A percentile compares a stretch with the other conserved stretches of the same genome.
Evolutionary conservation across 2,329 filamentous ascomycete species (phyloP).

Genomic region (Myrmaecium sp.): DNA sequence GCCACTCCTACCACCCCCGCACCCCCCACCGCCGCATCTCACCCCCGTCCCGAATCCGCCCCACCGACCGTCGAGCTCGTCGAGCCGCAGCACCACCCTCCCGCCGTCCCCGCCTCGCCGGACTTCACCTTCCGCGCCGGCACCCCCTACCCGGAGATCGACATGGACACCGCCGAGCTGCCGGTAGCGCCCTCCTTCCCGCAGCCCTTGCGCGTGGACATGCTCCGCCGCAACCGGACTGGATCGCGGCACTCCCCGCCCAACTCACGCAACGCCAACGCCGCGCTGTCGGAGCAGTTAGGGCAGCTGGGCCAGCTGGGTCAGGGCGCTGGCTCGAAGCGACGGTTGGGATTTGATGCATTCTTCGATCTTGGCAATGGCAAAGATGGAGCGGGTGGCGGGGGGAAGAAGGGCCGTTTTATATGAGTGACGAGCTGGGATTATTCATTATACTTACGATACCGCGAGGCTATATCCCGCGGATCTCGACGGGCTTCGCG

Average conservation of each 20-base stretch:
- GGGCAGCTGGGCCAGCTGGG: conserved; percentile 26
- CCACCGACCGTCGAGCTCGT: conserved; percentile 7
- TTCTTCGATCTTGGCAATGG: conserved; percentile 52
- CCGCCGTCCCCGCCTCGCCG: too few species aligned
- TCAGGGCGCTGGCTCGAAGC: conserved; percentile 52
- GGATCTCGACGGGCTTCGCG: too few species aligned
- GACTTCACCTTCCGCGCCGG: conserved; percentile 52
- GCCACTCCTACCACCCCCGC: conserved; percentile 1
- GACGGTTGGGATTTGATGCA: conserved; percentile 56
- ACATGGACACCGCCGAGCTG: conserved; percentile 44
- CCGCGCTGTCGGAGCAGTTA: conserved; percentile 1
- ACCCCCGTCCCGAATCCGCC: conserved; percentile 20
- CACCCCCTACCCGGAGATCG: conserved; percentile 40
- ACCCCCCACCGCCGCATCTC: conserved; percentile 1
- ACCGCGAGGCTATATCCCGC: too few species aligned
- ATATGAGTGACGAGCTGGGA: conserved; percentile 7
- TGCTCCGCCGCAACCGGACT: conserved; percentile 10
- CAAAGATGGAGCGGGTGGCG: conserved; percentile 33
- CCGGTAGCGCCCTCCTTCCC: too few species aligned
- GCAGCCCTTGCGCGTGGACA: conserved; percentile 7
- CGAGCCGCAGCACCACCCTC: conserved; percentile 10
- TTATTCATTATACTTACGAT: too few species aligned
- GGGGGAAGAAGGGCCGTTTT: conserved; percentile 22
- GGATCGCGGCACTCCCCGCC: conserved; percentile 1
- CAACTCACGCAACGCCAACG: conserved; percentile 1